Evolutionary conservation across 495 filamentous ascomycete species (phyloP), one percentile per base, ranked within the genome.

Genomic region (Pyrenula aspistea): DNA sequence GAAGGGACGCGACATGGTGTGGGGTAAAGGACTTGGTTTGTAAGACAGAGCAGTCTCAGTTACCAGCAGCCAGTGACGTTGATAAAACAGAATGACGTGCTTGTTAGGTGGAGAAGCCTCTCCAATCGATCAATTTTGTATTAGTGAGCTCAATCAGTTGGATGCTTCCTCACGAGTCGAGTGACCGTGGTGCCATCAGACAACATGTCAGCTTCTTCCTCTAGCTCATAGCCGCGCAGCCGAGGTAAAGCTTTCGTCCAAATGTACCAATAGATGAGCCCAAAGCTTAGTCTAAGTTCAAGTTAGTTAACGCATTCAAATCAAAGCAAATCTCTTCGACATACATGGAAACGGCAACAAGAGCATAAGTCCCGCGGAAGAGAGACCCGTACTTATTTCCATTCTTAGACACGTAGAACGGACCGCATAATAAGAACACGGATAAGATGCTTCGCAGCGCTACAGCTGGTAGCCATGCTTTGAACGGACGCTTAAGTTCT

Each of bases 311-410:
- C 52, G 22, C 19, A n/a, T n/a, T n/a, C n/a, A n/a, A n/a, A 36
- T 12, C 12, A 25, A 31, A 12, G 8, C 2, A 22, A 50, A 12
- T n/a, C n/a, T n/a, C n/a, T n/a, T 24, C 22, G 15, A 82, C 85
- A 77, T 72, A 88, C 85, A 86, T 76, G 24, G 74, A 75, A 49
- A 81, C 77, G 2, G 84, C 85, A 25, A 89, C 85, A 61, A 89
- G 70, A 1, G 86, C 85, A 71, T 89, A 89, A 8, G 80, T 87
- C 0, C 82, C 85, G 60, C 88, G 83, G 63, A 81, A 86, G 56
- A 89, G 74, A 25, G 81, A 74, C 10, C 78, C 78, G 56, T 79
- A 73, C 12, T 75, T 74, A 51, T 77, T 69, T 49, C 68, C 62
- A 50, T 81, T 71, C 11, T 49, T 79, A 68, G 55, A 82, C 62